Base-by-base conservation (phyloP, 2,329 filamentous ascomycete species). In the Endothia cerciana region DNA sequence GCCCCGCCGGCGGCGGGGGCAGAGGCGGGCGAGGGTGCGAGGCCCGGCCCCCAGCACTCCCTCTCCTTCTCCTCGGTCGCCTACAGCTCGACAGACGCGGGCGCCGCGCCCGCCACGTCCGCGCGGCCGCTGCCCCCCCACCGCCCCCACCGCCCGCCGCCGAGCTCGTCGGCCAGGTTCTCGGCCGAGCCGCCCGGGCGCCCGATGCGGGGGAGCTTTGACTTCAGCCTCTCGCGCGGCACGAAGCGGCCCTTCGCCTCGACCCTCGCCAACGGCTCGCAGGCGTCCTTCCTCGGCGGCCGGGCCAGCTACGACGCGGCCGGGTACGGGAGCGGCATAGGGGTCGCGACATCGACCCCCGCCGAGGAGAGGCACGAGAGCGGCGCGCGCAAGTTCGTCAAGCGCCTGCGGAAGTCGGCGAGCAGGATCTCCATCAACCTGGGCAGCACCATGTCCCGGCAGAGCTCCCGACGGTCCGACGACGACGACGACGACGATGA, bases 401-500 rank as follows among this genome's bases (percentile, higher is more conserved):
- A 85, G 78, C 86, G 85, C 73, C 76, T 87, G 59, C 82, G 85
- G 64, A 83, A 84, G 75, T 82, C 79, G 8, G 76, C 81, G 64
- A 80, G 80, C n/a, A 76, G 74, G 61, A 70, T 77, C 15, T 79
- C 79, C 13, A 76, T 82, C 68, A 78, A 84, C 67, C 69, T 80
- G 36, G 75, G 77, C 47, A 64, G 73, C 40, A 30, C 49, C 22
- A 47, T 62, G 28, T 56, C 56, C 22, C 55, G 56, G 30, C 62
- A 64, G 28, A 43, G 45, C 22, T 45, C 55, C 7, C 61, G 41
- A 1, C 45, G 49, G 13, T 53, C 62, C 8, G 49, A 51, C 30
- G 63, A 43, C 30, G 43, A 64, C 36, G 62, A 69, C 66, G 71
- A 69, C n/a, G n/a, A n/a, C n/a, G n/a, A n/a, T n/a, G n/a, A n/a